These are phyloP conservation scores for Aspergillus ochraceoroseus DNA, from an alignment of 2,329 filamentous ascomycete species.

Conservation along the genomic window DNA sequence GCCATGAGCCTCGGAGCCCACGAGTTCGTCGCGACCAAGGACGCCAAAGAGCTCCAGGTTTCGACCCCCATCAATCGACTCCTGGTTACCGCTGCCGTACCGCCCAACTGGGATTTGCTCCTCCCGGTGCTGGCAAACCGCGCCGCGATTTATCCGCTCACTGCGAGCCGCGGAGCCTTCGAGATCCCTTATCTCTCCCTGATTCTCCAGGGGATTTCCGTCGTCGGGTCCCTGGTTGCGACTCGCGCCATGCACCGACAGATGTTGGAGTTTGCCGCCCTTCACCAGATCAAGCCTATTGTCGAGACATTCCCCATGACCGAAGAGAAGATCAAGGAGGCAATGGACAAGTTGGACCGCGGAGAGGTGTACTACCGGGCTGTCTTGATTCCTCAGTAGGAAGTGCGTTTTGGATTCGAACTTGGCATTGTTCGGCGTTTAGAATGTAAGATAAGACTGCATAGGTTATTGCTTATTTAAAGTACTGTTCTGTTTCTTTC, in stretches of 20 bases:
- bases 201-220: constrained; percentile 22
- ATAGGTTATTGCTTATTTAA: too few relatives aligned
- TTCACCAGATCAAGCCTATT: constrained; percentile 18
- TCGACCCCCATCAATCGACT: constrained; percentile 22
- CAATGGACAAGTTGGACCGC: constrained; percentile 13
- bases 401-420: not conserved
- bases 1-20: constrained; percentile 52
- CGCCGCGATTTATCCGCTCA: constrained; percentile 31
- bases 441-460: too few relatives aligned
- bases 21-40: constrained; percentile 57
- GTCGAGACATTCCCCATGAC: constrained; percentile 20
- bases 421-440: too few relatives aligned
- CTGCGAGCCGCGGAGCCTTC: constrained; percentile 24
- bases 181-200: constrained; percentile 25
- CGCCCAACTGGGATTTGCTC: constrained; percentile 34
- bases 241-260: constrained; percentile 11
- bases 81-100: constrained; percentile 31
- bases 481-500: too few relatives aligned
- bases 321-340: constrained; percentile 13
- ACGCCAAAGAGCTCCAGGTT: constrained; percentile 6
- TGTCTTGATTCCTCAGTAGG: constrained; percentile 13
- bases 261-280: constrained; percentile 20
- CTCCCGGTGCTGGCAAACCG: constrained; percentile 29
- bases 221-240: constrained; percentile 20
- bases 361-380: constrained; percentile 17